Percentiles rank a stretch among this genome's conserved stretches.
Conservation (phyloP, 1,284 basidiomycete species). For the Waitea zeae region DNA sequence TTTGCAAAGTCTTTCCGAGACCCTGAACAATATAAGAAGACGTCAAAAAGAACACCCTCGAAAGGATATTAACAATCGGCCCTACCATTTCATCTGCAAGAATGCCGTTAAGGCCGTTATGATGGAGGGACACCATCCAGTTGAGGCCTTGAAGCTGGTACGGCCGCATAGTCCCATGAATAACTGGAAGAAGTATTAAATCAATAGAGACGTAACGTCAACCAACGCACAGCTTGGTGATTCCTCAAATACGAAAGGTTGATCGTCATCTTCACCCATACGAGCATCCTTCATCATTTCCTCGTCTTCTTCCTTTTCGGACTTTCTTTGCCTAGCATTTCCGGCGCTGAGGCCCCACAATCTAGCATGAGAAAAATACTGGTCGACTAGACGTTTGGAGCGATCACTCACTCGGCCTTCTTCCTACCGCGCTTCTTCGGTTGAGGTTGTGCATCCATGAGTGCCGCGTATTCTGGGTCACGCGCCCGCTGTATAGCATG, state of each 20-base stretch:
- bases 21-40: conserved; percentile 34
- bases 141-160: conserved; percentile 96
- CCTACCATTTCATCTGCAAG: conserved; percentile 87
- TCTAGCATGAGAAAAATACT: conserved; percentile 5
- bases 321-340: conserved; percentile 78
- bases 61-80: background rate
- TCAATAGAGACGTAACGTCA: conserved; percentile 3
- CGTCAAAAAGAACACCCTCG: conserved; percentile 1
- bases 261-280: conserved; percentile 66
- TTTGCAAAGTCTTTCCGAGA: conserved; percentile 96
- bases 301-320: conserved; percentile 97
- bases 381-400: background rate
- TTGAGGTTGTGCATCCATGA: conserved; percentile 75
- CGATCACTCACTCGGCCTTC: conserved; percentile 64
- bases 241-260: conserved; percentile 84
- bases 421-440: conserved; percentile 69
- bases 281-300: conserved; percentile 82
- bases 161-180: conserved; percentile 80
- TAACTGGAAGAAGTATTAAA: conserved; percentile 31
- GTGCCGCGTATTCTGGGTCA: conserved; percentile 85
- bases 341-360: conserved; percentile 52
- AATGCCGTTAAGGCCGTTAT: conserved; percentile 88
- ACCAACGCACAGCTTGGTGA: conserved; percentile 65
- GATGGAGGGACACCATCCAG: conserved; percentile 90
- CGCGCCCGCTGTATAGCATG: conserved; percentile 46